Base-by-base conservation (phyloP, 495 filamentous ascomycete species). In the Neurospora sp. region DNA sequence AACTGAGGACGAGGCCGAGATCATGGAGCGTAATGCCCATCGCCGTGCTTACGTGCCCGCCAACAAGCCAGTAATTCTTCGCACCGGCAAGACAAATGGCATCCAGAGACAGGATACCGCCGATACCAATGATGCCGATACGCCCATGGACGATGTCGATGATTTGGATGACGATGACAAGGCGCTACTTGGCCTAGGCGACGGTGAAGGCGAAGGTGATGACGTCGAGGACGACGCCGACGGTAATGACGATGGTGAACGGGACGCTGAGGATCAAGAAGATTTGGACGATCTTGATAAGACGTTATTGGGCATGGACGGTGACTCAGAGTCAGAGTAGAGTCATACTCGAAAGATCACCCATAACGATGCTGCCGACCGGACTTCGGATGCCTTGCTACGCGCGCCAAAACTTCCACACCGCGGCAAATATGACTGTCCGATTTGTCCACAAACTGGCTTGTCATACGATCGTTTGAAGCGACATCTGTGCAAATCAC, bases 201-300 rank as follows among this genome's bases (percentile, higher is more conserved):
- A 84, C 42, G 85, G 81, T 5, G 80, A 80, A 10, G 78, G 74
- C 2, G 82, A 82, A 9, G 81, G 74, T 11, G 78, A 79, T 24
- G 78, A 69, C 17, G 69, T 42, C 24, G 78, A 74, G 2, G 79
- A 76, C 5, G 79, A 73, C 1, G 77, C 72, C 9, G 78, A 81
- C 9, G 75, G 73, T 13, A 74, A 72, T 9, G 76, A 74, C 2
- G 78, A 69, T 5, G 78, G 73, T 66, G 77, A 80, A n/a, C 77
- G 85, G 39, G 82, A 88, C 71, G 83, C 87, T 9, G 85, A 87
- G 71, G 82, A 82, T 48, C 78, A 84, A 39, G 82, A 87, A 15
- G 83, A 89, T 74, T 81, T 89, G 17, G 86, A 88, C 70, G 82
- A 85, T 72, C 83, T 86, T 37, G 86, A 87, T 24, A 88, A 87